Conservation (phyloP, 495 filamentous ascomycete species). For the Xylaria acuta region DNA sequence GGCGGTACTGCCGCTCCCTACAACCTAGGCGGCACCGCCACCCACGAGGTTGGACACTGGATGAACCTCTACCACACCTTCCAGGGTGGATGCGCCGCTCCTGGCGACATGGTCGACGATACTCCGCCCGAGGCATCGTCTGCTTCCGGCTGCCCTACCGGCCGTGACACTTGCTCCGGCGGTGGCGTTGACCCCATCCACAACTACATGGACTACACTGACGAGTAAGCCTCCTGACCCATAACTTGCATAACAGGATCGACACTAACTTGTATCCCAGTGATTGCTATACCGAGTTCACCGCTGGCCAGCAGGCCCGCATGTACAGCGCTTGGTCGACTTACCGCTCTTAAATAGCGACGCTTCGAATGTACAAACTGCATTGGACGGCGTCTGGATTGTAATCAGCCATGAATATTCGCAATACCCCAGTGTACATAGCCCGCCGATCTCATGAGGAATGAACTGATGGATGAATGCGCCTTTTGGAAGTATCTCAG, state of each 20-base stretch:
- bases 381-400: background rate
- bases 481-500: background rate
- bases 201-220: constrained; percentile 71
- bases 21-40: constrained; percentile 64
- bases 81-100: constrained; percentile 63
- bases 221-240: constrained; percentile 49
- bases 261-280: constrained; percentile 25
- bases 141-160: constrained; percentile 64
- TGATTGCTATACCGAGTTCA: constrained; percentile 54
- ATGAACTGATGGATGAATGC: constrained; percentile 24
- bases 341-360: constrained; percentile 48
- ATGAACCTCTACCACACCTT: constrained; percentile 70
- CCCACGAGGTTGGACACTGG: constrained; percentile 74
- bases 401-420: constrained; percentile 8
- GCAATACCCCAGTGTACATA: constrained; percentile 33
- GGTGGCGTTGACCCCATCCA: constrained; percentile 62
- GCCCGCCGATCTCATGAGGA: constrained; percentile 19
- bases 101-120: constrained; percentile 64
- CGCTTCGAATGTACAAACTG: background rate
- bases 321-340: constrained; percentile 50
- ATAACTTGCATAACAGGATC: background rate
- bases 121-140: constrained; percentile 60
- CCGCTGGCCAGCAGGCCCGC: constrained; percentile 48
- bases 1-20: constrained; percentile 57
- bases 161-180: constrained; percentile 59